These are phyloP conservation scores for Fermentozyma sake DNA, from an alignment of 1,139 yeast genomes.

Conservation along the genomic window DNA sequence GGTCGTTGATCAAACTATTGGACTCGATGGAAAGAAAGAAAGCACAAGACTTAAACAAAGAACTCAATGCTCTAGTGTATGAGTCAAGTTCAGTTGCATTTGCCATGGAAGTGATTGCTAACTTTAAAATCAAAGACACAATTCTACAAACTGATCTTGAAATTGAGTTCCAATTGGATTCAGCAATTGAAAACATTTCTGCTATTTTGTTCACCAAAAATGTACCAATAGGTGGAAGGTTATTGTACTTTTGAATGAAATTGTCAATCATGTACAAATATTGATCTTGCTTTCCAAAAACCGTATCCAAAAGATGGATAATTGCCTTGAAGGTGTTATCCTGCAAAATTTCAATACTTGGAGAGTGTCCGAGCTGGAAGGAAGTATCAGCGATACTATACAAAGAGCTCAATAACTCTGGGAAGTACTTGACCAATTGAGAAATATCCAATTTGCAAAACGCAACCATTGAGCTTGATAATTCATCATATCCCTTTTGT, in stretches of 20 bases:
- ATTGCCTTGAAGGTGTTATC: conserved; percentile 50
- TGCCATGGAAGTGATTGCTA: conserved; percentile 28
- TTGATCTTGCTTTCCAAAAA: conserved; percentile 65
- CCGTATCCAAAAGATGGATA: conserved; percentile 56
- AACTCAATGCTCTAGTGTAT: conserved; percentile 27
- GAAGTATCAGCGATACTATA: conserved; percentile 36
- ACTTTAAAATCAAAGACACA: conserved; percentile 46
- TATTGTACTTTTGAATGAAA: conserved; percentile 31
- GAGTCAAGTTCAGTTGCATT: conserved; percentile 19
- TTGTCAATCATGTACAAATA: conserved; percentile 52
- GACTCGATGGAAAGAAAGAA: conserved; percentile 46
- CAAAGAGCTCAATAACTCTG: conserved; percentile 44
- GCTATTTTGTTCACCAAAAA: conserved; percentile 45
- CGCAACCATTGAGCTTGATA: conserved; percentile 35
- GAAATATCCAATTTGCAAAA: conserved; percentile 43
- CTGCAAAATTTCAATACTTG: conserved; percentile 31
- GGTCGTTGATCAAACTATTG: conserved; percentile 52
- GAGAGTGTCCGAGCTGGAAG: conserved; percentile 17
- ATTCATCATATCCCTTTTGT: conserved; percentile 42
- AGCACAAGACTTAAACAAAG: conserved; percentile 38
- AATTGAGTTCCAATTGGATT: conserved; percentile 54
- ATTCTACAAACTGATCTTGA: conserved; percentile 64
- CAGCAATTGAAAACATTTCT: conserved; percentile 45
- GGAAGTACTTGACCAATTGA: conserved; percentile 51
- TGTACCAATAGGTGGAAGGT: conserved; percentile 49